Evolutionary conservation across 1,284 basidiomycete genomes (phyloP).

Genomic region (Ustilago lituana): DNA sequence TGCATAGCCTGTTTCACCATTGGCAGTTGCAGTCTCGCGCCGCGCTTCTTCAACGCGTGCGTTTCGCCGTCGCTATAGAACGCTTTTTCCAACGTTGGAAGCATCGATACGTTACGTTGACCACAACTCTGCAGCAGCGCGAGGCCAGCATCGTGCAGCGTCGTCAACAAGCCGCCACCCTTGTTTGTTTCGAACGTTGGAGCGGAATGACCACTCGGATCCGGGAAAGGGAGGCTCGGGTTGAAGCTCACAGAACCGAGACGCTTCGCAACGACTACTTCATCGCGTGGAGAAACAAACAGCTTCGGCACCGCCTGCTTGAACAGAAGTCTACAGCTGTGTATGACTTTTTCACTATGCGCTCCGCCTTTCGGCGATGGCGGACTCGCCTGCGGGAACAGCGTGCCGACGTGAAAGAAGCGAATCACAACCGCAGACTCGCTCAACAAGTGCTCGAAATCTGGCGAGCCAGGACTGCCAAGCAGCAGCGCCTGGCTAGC

Average conservation of each 20-base stretch:
- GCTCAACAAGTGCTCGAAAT: slow-evolving; percentile 28
- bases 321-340: slow-evolving; percentile 18
- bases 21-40: slow-evolving; percentile 32
- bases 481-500: slow-evolving; percentile 18
- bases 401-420: slow-evolving; percentile 15
- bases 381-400: slow-evolving; percentile 13
- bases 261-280: slow-evolving; percentile 12
- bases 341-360: slow-evolving; percentile 12
- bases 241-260: slow-evolving; percentile 7
- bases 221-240: slow-evolving; percentile 3
- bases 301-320: slow-evolving; percentile 11
- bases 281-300: slow-evolving; percentile 20
- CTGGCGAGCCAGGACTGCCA: slow-evolving; percentile 28
- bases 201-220: slow-evolving; percentile 5
- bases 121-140: slow-evolving; percentile 28
- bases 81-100: slow-evolving; percentile 25
- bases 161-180: not conserved
- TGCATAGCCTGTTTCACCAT: not conserved
- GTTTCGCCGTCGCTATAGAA: slow-evolving; percentile 4
- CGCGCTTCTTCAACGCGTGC: slow-evolving; percentile 20
- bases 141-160: slow-evolving; percentile 18
- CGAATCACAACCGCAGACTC: slow-evolving; percentile 11
- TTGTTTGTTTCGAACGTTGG: slow-evolving; percentile 17
- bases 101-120: slow-evolving; percentile 17
- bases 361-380: slow-evolving; percentile 23